These are phyloP conservation scores for Talaromyces albobiverticillius DNA, from an alignment of 2,329 filamentous ascomycete species.

Conservation along the genomic window DNA sequence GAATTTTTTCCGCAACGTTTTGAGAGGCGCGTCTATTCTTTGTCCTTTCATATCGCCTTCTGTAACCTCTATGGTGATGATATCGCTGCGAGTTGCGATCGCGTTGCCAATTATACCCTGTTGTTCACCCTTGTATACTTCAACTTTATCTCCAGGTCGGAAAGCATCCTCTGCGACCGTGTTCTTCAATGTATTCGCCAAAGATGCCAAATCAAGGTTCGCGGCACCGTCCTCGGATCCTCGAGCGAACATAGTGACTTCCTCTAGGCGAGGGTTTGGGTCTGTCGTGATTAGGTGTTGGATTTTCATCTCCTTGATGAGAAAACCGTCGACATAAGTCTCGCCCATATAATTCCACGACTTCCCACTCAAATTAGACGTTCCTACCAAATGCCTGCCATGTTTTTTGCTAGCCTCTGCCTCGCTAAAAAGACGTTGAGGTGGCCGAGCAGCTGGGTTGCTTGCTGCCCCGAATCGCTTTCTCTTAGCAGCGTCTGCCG, in stretches of 20 bases:
- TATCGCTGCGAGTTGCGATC: conserved; percentile 82
- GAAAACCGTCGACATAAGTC: conserved; percentile 87
- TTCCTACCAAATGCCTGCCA: conserved; percentile 57
- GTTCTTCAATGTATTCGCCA: conserved; percentile 86
- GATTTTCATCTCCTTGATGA: conserved; percentile 90
- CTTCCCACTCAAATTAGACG: conserved; percentile 58
- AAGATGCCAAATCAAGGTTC: conserved; percentile 84
- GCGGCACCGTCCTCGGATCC: conserved; percentile 89
- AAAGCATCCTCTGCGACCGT: conserved; percentile 79
- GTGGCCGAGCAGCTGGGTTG: conserved; percentile 66
- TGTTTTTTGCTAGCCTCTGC: conserved; percentile 87
- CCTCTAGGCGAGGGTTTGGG: conserved; percentile 89
- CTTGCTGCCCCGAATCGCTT: conserved; percentile 62
- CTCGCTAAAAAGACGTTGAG: conserved; percentile 89
- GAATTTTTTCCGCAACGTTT: conserved; percentile 90
- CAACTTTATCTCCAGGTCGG: conserved; percentile 89
- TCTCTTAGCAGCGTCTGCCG: conserved; percentile 67
- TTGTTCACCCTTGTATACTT: conserved; percentile 94
- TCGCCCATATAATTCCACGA: conserved; percentile 84
- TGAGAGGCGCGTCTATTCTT: conserved; percentile 86
- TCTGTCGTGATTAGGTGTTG: conserved; percentile 81
- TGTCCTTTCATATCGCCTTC: conserved; percentile 80
- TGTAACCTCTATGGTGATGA: conserved; percentile 81
- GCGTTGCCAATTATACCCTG: conserved; percentile 85
- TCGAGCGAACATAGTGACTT: conserved; percentile 90